These are phyloP conservation scores for Ophiostoma novo-ulmi DNA, from an alignment of 2,329 filamentous ascomycete genomes.

Conservation along the genomic window DNA sequence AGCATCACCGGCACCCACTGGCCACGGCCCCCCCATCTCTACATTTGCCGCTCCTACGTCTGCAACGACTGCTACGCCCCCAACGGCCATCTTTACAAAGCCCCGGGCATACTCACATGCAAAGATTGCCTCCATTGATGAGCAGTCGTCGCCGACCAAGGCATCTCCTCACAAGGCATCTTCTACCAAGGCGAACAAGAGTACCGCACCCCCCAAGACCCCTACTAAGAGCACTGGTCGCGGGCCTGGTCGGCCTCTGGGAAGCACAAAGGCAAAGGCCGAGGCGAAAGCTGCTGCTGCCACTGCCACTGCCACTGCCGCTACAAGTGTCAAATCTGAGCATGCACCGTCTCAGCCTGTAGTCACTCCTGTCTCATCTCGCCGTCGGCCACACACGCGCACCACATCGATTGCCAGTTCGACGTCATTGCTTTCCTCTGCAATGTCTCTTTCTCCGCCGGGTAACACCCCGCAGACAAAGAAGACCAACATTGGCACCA, in stretches of 20 bases:
- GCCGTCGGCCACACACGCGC: conserved; percentile 23
- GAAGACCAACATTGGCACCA: conserved; percentile 13
- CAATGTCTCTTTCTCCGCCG: conserved; percentile 32
- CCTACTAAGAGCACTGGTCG: conserved; percentile 16
- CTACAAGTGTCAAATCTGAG: neutral
- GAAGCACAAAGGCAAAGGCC: conserved; percentile 21
- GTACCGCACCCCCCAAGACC: conserved; percentile 18
- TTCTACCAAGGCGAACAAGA: conserved; percentile 3
- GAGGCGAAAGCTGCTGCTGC: conserved; percentile 1
- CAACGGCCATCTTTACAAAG: neutral
- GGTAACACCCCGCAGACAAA: conserved; percentile 23
- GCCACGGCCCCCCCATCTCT: neutral
- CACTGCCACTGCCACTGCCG: neutral
- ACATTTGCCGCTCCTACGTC: conserved; percentile 2
- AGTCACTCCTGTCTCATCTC: neutral
- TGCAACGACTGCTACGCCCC: neutral
- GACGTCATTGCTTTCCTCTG: conserved; percentile 36
- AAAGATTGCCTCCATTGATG: neutral
- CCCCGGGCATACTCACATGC: neutral
- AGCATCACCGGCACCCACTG: neutral
- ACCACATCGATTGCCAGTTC: conserved; percentile 29
- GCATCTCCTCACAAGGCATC: neutral
- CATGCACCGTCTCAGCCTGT: neutral
- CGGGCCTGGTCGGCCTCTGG: conserved; percentile 14
- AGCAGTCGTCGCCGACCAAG: neutral